Base-by-base conservation (phyloP, 306 rosid genomes). In the Amphicarpaea edgeworthii region DNA sequence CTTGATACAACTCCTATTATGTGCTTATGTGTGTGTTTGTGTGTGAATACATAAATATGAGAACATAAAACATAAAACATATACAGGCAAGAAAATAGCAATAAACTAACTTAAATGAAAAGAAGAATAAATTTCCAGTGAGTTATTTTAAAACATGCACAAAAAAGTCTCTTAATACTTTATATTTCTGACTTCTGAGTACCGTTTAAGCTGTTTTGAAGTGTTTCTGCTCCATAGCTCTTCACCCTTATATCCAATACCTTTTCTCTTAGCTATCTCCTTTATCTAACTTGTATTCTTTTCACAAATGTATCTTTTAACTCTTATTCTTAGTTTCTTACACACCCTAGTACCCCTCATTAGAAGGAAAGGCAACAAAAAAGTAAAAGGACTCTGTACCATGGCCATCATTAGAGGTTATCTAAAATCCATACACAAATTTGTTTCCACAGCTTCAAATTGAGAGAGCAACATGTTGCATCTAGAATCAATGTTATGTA, bases 371-470 rank as follows among this genome's bases (percentile, higher is more conserved):
- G 38, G 11, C 6, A 30, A n/a, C 42, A 32, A 70, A 34, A 70
- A 53, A 38, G 1, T 3, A 16, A 53, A 37, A 72, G 21, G 53
- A 19, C 6, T 0, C 6, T 0, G 43, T 14, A 37, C 6, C 68
- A 23, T 3, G 17, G 26, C 37, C 37, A 74, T 61, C n/a, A 59
- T 59, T 50, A 53, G 19, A 45, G 34, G 20, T 37, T 12, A 54
- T 40, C 20, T 68, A 58, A 28, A 77, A 68, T 43, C 37, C 68
- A 20, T 45, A 78, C 40, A 68, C 41, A 21, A 42, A 8, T 68
- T 19, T 45, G 68, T 49, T 19, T 55, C 40, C 72, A 21, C 55
- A 32, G 23, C 58, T 61, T 55, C 37, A 19, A 19, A 70, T 24
- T 38, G 59, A 71, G 53, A 69, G 49, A 16, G 46, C 40, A 4